A percentile compares a stretch with the other conserved stretches of the same genome.
phyloP scores from a whole-genome alignment of 441 rosid species.

The Melastoma candidum region DNA sequence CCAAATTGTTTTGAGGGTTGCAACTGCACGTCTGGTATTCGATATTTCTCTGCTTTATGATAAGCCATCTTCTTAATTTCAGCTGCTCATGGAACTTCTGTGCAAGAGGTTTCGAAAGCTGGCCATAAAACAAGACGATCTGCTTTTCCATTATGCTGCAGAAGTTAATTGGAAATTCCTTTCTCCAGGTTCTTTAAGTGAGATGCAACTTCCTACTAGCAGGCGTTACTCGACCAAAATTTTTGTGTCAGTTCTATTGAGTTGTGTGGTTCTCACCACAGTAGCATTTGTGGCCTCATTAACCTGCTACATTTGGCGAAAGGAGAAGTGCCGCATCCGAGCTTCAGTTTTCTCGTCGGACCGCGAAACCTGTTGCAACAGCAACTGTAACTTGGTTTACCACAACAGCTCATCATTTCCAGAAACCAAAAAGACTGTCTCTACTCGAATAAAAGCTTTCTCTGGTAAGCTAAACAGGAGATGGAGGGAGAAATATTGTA shows the following conservation, averaged over 20 bases:
- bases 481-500: too few species aligned
- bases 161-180: constrained; percentile 10
- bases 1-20: constrained; percentile 67
- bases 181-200: constrained; percentile 36
- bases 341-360: constrained; percentile 47
- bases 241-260: constrained; percentile 40
- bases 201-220: constrained; percentile 24
- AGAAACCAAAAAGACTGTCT: constrained; percentile 28
- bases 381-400: constrained; percentile 65
- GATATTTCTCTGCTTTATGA: not conserved
- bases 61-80: too few species aligned
- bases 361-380: constrained; percentile 65
- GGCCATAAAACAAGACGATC: too few species aligned
- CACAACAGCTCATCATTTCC: constrained; percentile 38
- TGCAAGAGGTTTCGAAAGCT: too few species aligned
- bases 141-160: too few species aligned
- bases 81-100: too few species aligned
- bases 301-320: constrained; percentile 43
- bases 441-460: constrained; percentile 28
- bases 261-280: constrained; percentile 55
- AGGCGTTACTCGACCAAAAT: constrained; percentile 44
- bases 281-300: constrained; percentile 57
- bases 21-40: constrained; percentile 80
- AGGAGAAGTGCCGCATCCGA: constrained; percentile 32
- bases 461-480: constrained; percentile 27